Evolutionary conservation across 768 basidiomycete species (phyloP).

Genomic region (Amanita rubescens): DNA sequence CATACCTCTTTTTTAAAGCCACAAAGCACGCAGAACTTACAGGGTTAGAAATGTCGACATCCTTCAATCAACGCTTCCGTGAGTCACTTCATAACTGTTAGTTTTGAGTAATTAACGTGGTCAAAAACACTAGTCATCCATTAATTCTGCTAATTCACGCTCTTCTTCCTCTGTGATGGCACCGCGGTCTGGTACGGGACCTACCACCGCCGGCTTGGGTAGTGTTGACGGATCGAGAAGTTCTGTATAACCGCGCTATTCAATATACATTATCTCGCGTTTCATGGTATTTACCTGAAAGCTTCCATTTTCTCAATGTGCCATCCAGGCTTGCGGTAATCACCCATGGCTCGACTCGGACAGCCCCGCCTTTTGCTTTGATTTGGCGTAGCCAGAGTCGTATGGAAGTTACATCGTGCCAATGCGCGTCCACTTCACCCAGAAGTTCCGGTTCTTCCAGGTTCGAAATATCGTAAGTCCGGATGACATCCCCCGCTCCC

Average conservation of each 20-base stretch:
- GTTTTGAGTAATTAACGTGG: background rate
- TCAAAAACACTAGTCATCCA: slow-evolving; percentile 23
- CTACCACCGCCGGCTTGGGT: background rate
- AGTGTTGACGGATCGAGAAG: slow-evolving; percentile 24
- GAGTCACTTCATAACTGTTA: background rate
- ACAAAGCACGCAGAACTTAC: slow-evolving; percentile 36
- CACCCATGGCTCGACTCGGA: slow-evolving; percentile 70
- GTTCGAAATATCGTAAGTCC: slow-evolving; percentile 70
- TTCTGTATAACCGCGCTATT: slow-evolving; percentile 22
- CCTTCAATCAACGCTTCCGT: background rate
- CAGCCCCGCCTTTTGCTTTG: slow-evolving; percentile 29
- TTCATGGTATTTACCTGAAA: slow-evolving; percentile 41
- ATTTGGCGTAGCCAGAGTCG: slow-evolving; percentile 59
- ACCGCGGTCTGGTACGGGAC: slow-evolving; percentile 18
- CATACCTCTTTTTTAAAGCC: slow-evolving; percentile 43
- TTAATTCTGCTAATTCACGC: slow-evolving; percentile 75
- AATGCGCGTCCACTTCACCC: slow-evolving; percentile 78
- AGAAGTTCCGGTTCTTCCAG: slow-evolving; percentile 62
- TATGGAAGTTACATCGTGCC: slow-evolving; percentile 80
- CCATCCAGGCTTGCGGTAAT: slow-evolving; percentile 80
- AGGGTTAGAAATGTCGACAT: slow-evolving; percentile 34
- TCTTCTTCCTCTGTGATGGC: slow-evolving; percentile 85
- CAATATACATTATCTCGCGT: background rate
- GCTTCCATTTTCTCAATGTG: slow-evolving; percentile 80
- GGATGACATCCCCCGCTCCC: slow-evolving; percentile 77